Evolutionary conservation across 768 basidiomycete species (phyloP).

Genomic region (Basidioascus undulatus): DNA sequence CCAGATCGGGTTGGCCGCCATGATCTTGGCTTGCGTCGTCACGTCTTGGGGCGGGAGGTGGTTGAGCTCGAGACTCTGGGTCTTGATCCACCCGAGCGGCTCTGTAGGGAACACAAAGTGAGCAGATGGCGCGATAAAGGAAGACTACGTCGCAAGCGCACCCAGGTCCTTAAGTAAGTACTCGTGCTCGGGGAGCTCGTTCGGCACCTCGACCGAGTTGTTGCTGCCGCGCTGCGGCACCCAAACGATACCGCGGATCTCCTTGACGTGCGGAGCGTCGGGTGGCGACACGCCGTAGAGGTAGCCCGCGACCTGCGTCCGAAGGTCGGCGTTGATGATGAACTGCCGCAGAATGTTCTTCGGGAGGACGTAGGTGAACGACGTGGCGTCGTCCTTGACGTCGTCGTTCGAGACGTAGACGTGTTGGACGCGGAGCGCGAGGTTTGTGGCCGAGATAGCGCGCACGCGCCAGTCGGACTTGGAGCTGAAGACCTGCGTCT

Average conservation of each 20-base stretch:
- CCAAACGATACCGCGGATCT: constrained; percentile 94
- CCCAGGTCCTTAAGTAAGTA: constrained; percentile 78
- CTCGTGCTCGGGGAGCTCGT: constrained; percentile 76
- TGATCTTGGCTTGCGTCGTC: constrained; percentile 79
- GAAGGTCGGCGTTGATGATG: constrained; percentile 73
- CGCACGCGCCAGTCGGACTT: constrained; percentile 99
- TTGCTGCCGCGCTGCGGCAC: constrained; percentile 94
- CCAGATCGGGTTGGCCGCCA: constrained; percentile 91
- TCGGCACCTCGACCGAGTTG: constrained; percentile 74
- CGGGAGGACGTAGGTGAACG: constrained; percentile 83
- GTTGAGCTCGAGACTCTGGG: constrained; percentile 73
- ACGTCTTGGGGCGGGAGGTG: constrained; percentile 85
- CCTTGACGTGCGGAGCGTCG: constrained; percentile 95
- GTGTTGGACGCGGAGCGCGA: constrained; percentile 85
- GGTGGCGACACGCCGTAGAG: constrained; percentile 78
- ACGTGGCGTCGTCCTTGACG: constrained; percentile 89
- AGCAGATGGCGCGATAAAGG: too few species aligned
- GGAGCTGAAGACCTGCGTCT: constrained; percentile 93
- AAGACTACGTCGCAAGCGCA: constrained; percentile 1
- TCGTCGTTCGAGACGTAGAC: constrained; percentile 99
- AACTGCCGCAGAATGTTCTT: constrained; percentile 92
- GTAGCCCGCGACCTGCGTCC: constrained; percentile 86
- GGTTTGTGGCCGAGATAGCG: constrained; percentile 88
- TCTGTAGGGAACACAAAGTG: neutral
- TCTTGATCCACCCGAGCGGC: constrained; percentile 88